Percentiles rank a stretch among this genome's conserved stretches.
These are phyloP conservation scores for Gossypioides kirkii DNA, from an alignment of 345 rosid genomes.

Conservation along the genomic window DNA sequence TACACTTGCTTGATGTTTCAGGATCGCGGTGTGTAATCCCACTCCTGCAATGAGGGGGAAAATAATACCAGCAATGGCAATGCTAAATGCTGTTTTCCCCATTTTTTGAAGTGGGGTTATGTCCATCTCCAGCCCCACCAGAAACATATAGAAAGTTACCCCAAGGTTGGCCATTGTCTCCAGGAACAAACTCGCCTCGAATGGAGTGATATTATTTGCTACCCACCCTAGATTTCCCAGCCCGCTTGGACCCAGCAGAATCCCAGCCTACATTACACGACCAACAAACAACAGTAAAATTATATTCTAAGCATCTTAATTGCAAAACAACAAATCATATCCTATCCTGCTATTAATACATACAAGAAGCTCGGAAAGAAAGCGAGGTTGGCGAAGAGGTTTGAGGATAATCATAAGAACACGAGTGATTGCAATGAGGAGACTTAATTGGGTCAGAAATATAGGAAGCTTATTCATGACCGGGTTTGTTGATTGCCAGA, in stretches of 20 bases:
- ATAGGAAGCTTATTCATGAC: not conserved
- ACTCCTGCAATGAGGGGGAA: conserved; percentile 25
- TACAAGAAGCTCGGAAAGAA: conserved; percentile 15
- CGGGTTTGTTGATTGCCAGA: conserved; percentile 9
- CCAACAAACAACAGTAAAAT: not conserved
- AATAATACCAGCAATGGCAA: conserved; percentile 30
- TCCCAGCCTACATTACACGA: not conserved
- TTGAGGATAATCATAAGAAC: not conserved
- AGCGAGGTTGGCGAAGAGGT: conserved; percentile 16
- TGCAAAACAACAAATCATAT: not conserved
- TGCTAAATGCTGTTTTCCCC: conserved; percentile 2
- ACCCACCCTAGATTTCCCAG: not conserved
- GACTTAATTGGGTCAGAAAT: conserved; percentile 1
- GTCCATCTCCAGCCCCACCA: conserved; percentile 23
- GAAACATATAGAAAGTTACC: conserved; percentile 17
- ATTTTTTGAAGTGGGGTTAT: conserved; percentile 8
- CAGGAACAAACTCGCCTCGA: not conserved
- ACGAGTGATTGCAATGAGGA: not conserved
- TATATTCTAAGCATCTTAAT: too few species aligned
- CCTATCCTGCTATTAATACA: not conserved
- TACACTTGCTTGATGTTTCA: not conserved
- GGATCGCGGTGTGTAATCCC: conserved; percentile 6
- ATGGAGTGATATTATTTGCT: not conserved
- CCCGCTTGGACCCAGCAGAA: not conserved
- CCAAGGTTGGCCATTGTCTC: conserved; percentile 17